Percentiles rank a stretch among this genome's conserved stretches.
Evolutionary conservation across 306 rosid genomes (phyloP).

Genomic region (Quercus alba): DNA sequence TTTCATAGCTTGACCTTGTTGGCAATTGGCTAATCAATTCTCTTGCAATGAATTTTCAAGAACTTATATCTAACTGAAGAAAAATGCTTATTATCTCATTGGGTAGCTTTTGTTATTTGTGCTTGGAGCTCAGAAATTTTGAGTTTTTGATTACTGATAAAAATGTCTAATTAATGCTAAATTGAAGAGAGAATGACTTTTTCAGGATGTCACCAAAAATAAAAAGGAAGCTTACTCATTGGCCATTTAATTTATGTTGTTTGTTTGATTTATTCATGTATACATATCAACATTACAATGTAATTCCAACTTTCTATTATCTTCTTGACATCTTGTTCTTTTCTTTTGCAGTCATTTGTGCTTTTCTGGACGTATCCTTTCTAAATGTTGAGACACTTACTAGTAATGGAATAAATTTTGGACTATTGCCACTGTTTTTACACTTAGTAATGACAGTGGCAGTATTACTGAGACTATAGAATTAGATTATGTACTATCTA

Average conservation of each 20-base stretch:
- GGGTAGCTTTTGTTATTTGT: not conserved
- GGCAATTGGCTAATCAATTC: not conserved
- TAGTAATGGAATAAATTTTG: too few relatives aligned
- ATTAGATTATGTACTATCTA: not conserved
- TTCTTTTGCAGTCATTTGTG: constrained; percentile 88
- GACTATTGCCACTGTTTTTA: too few relatives aligned
- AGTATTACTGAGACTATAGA: too few relatives aligned
- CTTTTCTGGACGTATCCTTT: constrained; percentile 98
- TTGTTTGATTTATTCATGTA: not conserved
- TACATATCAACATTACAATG: not conserved
- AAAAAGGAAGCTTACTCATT: not conserved
- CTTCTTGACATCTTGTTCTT: constrained; percentile 10
- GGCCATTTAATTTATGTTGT: not conserved
- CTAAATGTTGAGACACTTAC: not conserved
- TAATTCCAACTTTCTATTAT: not conserved
- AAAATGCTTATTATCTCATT: not conserved
- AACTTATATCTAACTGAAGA: not conserved
- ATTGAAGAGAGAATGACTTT: not conserved
- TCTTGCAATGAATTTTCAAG: not conserved
- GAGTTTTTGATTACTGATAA: not conserved
- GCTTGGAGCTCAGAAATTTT: not conserved
- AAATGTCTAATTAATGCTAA: not conserved
- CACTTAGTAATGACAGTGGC: too few relatives aligned
- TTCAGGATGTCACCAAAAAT: not conserved
- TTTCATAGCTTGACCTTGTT: not conserved